phyloP scores from a whole-genome alignment of 2,329 filamentous ascomycete genomes.

The Graphilbum ipis-grandicollis region DNA sequence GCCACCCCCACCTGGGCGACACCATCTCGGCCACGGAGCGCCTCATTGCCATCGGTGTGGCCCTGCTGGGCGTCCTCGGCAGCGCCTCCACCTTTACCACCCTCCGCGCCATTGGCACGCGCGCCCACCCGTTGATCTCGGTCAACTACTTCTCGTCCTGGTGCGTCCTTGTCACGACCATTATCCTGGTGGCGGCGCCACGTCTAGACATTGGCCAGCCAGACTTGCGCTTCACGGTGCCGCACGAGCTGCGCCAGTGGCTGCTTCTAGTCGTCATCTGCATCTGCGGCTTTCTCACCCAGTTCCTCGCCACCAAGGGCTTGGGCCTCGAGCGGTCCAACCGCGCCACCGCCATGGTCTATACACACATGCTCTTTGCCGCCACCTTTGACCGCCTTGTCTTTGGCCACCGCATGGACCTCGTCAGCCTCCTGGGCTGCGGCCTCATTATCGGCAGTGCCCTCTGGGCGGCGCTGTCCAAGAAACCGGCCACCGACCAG shows the following conservation, averaged over 20 bases:
- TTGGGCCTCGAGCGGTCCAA: slow-evolving; percentile 50
- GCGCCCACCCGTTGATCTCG: slow-evolving; percentile 65
- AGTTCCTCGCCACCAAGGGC: slow-evolving; percentile 69
- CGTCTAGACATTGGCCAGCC: slow-evolving; percentile 27
- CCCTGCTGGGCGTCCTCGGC: slow-evolving; percentile 62
- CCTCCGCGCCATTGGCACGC: slow-evolving; percentile 63
- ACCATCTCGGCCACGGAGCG: slow-evolving; percentile 7
- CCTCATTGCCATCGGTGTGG: slow-evolving; percentile 16
- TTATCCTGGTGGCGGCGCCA: slow-evolving; percentile 37
- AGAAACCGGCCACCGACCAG: slow-evolving; percentile 14
- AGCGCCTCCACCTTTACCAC: slow-evolving; percentile 56
- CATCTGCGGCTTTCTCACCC: slow-evolving; percentile 62
- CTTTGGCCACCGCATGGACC: slow-evolving; percentile 32
- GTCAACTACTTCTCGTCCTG: slow-evolving; percentile 69
- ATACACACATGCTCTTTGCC: slow-evolving; percentile 40
- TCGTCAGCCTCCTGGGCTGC: slow-evolving; percentile 31
- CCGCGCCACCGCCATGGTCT: slow-evolving; percentile 38
- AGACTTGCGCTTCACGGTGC: slow-evolving; percentile 24
- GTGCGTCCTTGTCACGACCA: slow-evolving; percentile 49
- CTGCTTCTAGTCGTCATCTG: slow-evolving; percentile 50
- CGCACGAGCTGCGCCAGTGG: slow-evolving; percentile 37
- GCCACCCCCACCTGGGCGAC: background rate
- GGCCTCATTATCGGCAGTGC: slow-evolving; percentile 35
- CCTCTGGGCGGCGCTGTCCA: slow-evolving; percentile 29
- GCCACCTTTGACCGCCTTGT: slow-evolving; percentile 33